Base-by-base conservation (phyloP, 2,329 filamentous ascomycete genomes). In the Colletotrichum acutatum region DNA sequence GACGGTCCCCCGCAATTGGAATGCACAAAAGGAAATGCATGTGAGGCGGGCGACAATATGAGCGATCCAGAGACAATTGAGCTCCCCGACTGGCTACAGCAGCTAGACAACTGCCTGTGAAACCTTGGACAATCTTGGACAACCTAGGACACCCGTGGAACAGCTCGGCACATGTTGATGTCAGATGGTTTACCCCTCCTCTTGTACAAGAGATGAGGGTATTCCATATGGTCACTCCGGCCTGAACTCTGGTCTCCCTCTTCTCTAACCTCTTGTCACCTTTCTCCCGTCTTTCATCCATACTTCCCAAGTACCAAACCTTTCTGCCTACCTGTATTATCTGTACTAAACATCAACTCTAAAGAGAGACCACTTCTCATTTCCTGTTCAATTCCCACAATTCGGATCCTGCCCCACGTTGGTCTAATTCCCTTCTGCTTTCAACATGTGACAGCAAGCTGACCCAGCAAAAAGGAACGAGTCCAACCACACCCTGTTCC, bases 101-200 rank as follows among this genome's bases (percentile, higher is more conserved):
- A n/a, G n/a, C 49, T 42, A 57, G 24, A 56, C 46, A 60, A n/a
- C 32, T 42, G 67, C 60, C 28, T 5, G 71, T 73, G 71, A 71
- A 66, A 62, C 67, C 60, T 71, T 73, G 66, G 66, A 37, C 66
- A 57, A 71, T 46, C 60, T 71, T 65, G 66, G 61, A 49, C 57
- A 71, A 62, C 67, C 60, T 71, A 71, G 66, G 67, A 30, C 66
- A 57, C 61, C 42, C 60, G 65, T 65, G 66, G 61, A 49, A 22
- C 57, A 65, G 66, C 71, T 71, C 67, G 71, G 71, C 67, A 71
- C 54, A 71, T 73, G 61, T 66, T 66, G 71, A 66, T 71, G 71
- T 66, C 67, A 66, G 66, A 66, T 42, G 56, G 53, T 22, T 49
- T 70, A 70, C 71, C 67, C 66, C 67, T 71, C 71, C 67, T 69